These are phyloP conservation scores for Samsoniella hepiali DNA, from an alignment of 2,329 filamentous ascomycete species.

Conservation along the genomic window DNA sequence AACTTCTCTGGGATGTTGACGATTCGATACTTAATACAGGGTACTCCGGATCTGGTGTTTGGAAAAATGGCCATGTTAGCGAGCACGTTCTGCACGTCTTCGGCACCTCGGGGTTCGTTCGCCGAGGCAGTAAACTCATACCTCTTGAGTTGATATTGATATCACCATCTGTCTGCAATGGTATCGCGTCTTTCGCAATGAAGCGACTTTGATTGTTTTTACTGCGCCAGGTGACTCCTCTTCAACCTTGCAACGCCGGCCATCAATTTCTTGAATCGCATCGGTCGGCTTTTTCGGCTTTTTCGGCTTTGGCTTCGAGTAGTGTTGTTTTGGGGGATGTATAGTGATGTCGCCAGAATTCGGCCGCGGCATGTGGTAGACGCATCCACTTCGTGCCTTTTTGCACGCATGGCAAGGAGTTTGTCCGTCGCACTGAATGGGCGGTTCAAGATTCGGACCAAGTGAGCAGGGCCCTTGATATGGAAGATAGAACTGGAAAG, in stretches of 20 bases:
- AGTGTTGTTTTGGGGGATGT: background rate
- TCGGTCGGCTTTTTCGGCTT: background rate
- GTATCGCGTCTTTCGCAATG: background rate
- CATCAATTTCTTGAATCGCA: background rate
- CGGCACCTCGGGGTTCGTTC: background rate
- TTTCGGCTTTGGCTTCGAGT: background rate
- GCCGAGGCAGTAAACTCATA: background rate
- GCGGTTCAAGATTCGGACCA: background rate
- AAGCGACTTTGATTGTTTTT: background rate
- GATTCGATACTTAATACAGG: background rate
- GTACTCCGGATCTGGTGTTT: background rate
- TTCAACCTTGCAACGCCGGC: no score
- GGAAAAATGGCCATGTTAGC: background rate
- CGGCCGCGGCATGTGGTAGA: background rate
- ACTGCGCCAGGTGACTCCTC: background rate
- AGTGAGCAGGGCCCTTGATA: background rate
- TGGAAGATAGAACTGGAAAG: background rate
- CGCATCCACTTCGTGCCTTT: background rate
- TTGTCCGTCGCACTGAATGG: constrained; percentile 3
- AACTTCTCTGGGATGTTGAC: background rate
- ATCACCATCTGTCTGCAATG: background rate
- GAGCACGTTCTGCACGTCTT: background rate
- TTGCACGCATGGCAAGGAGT: background rate
- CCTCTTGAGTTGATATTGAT: background rate
- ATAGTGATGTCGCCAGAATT: background rate